A percentile compares a stretch with the other conserved stretches of the same genome.
These are phyloP conservation scores for Ceratobasidium sp. DNA, from an alignment of 1,284 basidiomycete genomes.

Conservation along the genomic window DNA sequence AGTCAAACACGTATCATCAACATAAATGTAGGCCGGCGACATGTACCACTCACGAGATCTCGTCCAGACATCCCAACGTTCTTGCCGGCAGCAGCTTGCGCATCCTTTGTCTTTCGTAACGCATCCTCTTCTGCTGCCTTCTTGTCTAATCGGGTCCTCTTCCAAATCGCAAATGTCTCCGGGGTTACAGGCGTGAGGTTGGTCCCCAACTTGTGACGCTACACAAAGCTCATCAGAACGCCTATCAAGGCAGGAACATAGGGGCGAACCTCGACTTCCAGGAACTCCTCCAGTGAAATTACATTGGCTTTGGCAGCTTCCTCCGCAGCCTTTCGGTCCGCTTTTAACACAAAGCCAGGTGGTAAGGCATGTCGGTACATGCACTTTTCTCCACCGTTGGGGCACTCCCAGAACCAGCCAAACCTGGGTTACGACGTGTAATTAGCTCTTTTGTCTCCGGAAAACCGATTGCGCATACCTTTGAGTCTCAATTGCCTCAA, in stretches of 20 bases:
- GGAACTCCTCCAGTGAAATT: slow-evolving; percentile 96
- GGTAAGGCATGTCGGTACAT: slow-evolving; percentile 97
- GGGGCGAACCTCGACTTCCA: slow-evolving; percentile 89
- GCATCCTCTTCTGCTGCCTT: slow-evolving; percentile 89
- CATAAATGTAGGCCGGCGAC: neutral
- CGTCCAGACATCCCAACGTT: slow-evolving; percentile 93
- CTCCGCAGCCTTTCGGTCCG: slow-evolving; percentile 86
- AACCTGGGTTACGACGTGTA: slow-evolving; percentile 63
- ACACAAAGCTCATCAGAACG: slow-evolving; percentile 14
- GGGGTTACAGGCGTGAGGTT: slow-evolving; percentile 97
- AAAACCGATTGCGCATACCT: slow-evolving; percentile 68
- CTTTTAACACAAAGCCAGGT: slow-evolving; percentile 94
- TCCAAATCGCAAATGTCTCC: slow-evolving; percentile 95
- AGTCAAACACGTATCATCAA: slow-evolving; percentile 32
- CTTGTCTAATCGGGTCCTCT: slow-evolving; percentile 92
- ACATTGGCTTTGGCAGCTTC: slow-evolving; percentile 89
- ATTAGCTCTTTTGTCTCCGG: neutral
- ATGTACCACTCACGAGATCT: slow-evolving; percentile 75
- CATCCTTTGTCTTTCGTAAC: slow-evolving; percentile 85
- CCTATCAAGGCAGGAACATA: neutral
- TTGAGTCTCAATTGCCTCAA: slow-evolving; percentile 94
- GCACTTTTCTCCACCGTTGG: slow-evolving; percentile 84
- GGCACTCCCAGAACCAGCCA: slow-evolving; percentile 96
- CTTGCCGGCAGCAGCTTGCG: slow-evolving; percentile 90
- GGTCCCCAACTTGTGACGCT: slow-evolving; percentile 94